These are phyloP conservation scores for Leccinum fibrillosum DNA, from an alignment of 768 basidiomycete genomes.

Conservation along the genomic window DNA sequence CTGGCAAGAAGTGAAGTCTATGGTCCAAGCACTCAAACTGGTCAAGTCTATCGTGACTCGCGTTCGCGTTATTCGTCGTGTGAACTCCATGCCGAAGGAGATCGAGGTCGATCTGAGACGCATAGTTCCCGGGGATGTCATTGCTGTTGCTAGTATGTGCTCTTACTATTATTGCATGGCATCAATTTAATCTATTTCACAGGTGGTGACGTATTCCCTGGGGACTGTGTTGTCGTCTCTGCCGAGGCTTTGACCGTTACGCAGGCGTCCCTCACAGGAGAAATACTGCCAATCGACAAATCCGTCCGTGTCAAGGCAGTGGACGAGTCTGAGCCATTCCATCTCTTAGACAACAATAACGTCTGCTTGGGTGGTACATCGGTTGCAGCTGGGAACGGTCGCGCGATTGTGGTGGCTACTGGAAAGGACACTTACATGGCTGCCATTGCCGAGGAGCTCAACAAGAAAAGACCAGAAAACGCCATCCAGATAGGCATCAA, in stretches of 20 bases:
- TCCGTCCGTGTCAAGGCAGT: slow-evolving; percentile 11
- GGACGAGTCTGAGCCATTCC: slow-evolving; percentile 19
- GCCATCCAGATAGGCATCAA: slow-evolving; percentile 32
- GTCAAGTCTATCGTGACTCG: slow-evolving; percentile 33
- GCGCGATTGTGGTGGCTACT: slow-evolving; percentile 30
- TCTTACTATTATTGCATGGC: background rate
- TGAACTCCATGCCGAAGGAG: slow-evolving; percentile 20
- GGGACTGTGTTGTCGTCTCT: slow-evolving; percentile 33
- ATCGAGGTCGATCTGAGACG: slow-evolving; percentile 30
- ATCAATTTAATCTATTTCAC: background rate
- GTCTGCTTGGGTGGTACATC: slow-evolving; percentile 35
- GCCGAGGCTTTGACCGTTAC: slow-evolving; percentile 33
- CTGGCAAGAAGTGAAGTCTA: slow-evolving; percentile 35
- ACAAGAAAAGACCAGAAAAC: slow-evolving; percentile 31
- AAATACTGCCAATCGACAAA: slow-evolving; percentile 35
- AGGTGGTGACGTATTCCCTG: slow-evolving; percentile 36
- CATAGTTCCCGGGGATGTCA: slow-evolving; percentile 32
- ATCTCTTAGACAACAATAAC: slow-evolving; percentile 32
- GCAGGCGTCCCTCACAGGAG: slow-evolving; percentile 36
- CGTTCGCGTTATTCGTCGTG: slow-evolving; percentile 30
- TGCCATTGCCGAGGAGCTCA: slow-evolving; percentile 33
- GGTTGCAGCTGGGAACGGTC: slow-evolving; percentile 32
- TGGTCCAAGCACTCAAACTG: slow-evolving; percentile 33
- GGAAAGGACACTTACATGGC: slow-evolving; percentile 35
- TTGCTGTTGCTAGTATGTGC: slow-evolving; percentile 28